Conservation (phyloP, 306 rosid genomes). For the Pterocarpus santalinus region DNA sequence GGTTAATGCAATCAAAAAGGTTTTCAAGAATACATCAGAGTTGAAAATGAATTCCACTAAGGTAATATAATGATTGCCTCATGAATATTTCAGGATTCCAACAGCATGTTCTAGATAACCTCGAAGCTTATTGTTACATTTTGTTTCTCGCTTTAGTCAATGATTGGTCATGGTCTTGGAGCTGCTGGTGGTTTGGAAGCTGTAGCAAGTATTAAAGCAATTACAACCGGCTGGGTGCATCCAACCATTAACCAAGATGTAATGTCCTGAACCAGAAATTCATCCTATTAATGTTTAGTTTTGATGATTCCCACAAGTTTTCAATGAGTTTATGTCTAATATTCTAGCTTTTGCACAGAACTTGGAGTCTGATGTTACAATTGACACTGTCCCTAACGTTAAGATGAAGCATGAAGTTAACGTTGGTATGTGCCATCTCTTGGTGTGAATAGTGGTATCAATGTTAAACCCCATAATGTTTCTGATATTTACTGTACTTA, state of each 20-base stretch:
- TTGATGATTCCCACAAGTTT: neutral
- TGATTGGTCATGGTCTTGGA: slow-evolving; percentile 87
- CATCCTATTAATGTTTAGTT: slow-evolving; percentile 1
- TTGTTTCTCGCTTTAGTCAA: slow-evolving; percentile 57
- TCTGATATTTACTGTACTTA: slow-evolving; percentile 3
- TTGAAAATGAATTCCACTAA: slow-evolving; percentile 80
- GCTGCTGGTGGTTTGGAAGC: slow-evolving; percentile 90
- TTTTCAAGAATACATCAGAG: slow-evolving; percentile 67
- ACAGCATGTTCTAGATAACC: neutral
- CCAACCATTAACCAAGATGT: slow-evolving; percentile 82
- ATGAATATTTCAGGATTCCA: neutral
- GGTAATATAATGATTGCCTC: slow-evolving; percentile 48
- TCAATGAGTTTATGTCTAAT: neutral
- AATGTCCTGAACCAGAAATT: slow-evolving; percentile 1
- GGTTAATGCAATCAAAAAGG: slow-evolving; percentile 73
- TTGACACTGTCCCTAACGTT: slow-evolving; percentile 72
- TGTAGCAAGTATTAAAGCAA: slow-evolving; percentile 78
- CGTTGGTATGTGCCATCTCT: slow-evolving; percentile 63
- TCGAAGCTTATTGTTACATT: slow-evolving; percentile 12
- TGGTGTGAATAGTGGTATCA: neutral
- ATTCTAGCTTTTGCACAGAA: slow-evolving; percentile 50
- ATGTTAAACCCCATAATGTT: slow-evolving; percentile 3
- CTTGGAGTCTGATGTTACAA: slow-evolving; percentile 70
- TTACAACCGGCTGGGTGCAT: slow-evolving; percentile 77
- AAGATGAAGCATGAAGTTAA: slow-evolving; percentile 79